Evolutionary conservation across 805 yeast species (phyloP).

Genomic region (Yarrowia divulgata): DNA sequence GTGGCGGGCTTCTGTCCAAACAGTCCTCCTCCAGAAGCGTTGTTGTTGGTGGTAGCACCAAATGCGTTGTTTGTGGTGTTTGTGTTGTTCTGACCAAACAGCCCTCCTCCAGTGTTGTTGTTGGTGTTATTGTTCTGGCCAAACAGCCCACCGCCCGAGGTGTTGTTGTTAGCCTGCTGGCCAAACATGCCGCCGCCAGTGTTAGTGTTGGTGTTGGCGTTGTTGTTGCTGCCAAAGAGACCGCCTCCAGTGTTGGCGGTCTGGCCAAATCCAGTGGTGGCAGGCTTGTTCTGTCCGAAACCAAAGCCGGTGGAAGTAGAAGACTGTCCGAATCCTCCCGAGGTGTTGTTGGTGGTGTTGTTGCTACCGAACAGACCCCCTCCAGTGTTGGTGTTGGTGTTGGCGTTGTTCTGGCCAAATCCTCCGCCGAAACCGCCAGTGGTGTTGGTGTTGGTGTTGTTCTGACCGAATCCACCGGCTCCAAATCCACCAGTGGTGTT

Average conservation of each 20-base stretch:
- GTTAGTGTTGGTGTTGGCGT: constrained; percentile 35
- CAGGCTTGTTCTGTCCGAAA: constrained; percentile 44
- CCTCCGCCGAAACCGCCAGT: no score
- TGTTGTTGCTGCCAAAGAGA: constrained; percentile 22
- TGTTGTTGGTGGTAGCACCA: no score
- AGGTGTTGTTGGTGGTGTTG: constrained; percentile 24
- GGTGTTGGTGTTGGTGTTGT: constrained; percentile 3
- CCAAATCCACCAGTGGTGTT: constrained; percentile 44
- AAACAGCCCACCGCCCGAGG: constrained; percentile 41
- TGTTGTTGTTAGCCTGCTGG: constrained; percentile 26
- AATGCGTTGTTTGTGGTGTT: constrained; percentile 39
- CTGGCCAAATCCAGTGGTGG: no score
- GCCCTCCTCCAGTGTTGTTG: constrained; percentile 40
- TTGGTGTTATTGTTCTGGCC: constrained; percentile 43
- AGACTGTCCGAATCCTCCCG: not conserved
- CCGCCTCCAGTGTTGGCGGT: constrained; percentile 42
- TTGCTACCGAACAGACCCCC: constrained; percentile 34
- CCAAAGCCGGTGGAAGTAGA: no score
- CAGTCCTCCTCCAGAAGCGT: constrained; percentile 37
- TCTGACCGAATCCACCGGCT: constrained; percentile 54
- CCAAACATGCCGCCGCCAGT: constrained; percentile 43
- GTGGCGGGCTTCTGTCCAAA: constrained; percentile 41
- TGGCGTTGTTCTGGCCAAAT: no score
- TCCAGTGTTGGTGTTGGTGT: constrained; percentile 41
- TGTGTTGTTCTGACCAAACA: constrained; percentile 43